Evolutionary conservation across 768 basidiomycete genomes (phyloP).

Genomic region (Amanita pallidorosea): DNA sequence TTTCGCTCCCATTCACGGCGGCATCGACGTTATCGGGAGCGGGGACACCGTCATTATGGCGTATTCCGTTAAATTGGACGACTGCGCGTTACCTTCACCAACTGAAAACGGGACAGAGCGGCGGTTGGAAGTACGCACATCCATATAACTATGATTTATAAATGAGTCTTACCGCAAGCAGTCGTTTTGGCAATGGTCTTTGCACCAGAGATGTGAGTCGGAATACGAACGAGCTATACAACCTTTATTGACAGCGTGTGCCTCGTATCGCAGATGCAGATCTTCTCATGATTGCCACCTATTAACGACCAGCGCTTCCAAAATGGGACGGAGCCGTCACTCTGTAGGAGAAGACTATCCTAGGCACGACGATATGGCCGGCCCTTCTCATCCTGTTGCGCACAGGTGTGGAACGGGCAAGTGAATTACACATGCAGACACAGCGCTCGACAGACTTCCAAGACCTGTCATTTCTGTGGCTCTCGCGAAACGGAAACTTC

Average conservation of each 20-base stretch:
- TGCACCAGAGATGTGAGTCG: conserved; percentile 51
- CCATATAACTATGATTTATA: not conserved
- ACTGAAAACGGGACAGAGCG: conserved; percentile 33
- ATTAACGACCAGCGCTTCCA: not conserved
- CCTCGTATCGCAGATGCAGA: not conserved
- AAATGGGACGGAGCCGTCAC: conserved; percentile 4
- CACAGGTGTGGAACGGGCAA: not conserved
- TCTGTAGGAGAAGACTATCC: conserved; percentile 7
- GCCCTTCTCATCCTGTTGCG: conserved; percentile 22
- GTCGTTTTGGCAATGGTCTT: conserved; percentile 62
- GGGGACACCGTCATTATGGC: conserved; percentile 52
- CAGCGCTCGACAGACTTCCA: not conserved
- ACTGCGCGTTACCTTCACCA: conserved; percentile 65
- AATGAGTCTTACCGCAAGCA: conserved; percentile 17
- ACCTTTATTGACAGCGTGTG: not conserved
- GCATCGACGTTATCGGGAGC: too few species aligned
- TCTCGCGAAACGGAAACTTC: not conserved
- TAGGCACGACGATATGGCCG: conserved; percentile 22
- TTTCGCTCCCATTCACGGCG: too few species aligned
- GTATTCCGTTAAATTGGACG: conserved; percentile 61
- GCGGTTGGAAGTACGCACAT: conserved; percentile 61
- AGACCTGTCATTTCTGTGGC: not conserved
- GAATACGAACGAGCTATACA: not conserved
- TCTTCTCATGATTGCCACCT: not conserved
- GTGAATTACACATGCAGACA: not conserved